Conservation (phyloP, 108 stramenopile genomes). For the Cyclotella sp. region DNA sequence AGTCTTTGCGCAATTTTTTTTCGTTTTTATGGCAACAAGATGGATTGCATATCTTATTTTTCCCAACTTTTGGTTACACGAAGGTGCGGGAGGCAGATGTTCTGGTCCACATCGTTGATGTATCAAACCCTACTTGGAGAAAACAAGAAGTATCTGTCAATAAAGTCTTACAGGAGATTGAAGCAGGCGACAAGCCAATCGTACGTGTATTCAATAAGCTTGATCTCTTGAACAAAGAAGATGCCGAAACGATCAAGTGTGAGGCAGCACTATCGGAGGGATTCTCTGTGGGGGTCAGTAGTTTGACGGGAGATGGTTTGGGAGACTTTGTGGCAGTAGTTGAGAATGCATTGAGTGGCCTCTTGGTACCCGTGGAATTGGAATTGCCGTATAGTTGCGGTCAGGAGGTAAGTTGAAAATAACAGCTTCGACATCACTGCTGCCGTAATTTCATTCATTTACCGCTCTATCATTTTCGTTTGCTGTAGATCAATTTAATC, state of each 20-base stretch:
- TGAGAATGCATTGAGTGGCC: conserved; percentile 69
- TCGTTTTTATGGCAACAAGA: not conserved
- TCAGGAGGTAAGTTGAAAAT: conserved; percentile 59
- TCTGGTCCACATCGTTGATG: conserved; percentile 93
- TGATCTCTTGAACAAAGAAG: conserved; percentile 68
- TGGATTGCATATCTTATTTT: not conserved
- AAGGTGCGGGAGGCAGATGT: conserved; percentile 84
- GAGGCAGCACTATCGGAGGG: conserved; percentile 66
- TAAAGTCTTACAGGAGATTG: conserved; percentile 75
- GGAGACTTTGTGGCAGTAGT: conserved; percentile 80
- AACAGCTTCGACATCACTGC: not conserved
- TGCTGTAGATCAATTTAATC: conserved; percentile 51
- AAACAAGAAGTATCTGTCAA: conserved; percentile 85
- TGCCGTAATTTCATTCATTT: not conserved
- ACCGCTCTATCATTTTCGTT: not conserved
- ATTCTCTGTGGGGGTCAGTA: conserved; percentile 75
- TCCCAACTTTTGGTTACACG: not conserved
- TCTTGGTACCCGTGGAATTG: conserved; percentile 79
- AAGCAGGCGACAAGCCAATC: conserved; percentile 76
- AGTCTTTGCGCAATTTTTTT: not conserved
- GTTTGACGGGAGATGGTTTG: conserved; percentile 75
- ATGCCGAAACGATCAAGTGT: conserved; percentile 68
- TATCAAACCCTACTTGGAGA: conserved; percentile 82
- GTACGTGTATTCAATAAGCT: conserved; percentile 86
- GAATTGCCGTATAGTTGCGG: conserved; percentile 80